Evolutionary conservation across 257 asterid genomes (phyloP).

Genomic region (Schizonepeta tenuifolia): DNA sequence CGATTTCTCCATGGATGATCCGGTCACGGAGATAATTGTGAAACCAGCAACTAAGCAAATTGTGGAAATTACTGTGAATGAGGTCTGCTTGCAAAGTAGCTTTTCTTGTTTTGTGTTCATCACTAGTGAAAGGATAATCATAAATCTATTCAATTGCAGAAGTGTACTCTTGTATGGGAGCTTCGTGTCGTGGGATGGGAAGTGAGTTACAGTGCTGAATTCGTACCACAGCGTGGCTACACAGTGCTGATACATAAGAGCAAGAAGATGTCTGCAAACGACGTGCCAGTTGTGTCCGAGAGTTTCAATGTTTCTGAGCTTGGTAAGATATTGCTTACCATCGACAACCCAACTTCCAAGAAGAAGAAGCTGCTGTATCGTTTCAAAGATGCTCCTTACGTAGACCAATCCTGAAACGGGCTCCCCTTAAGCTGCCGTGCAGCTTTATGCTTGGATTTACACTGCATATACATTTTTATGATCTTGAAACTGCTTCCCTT

Average conservation of each 20-base stretch:
- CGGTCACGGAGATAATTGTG: conserved; percentile 58
- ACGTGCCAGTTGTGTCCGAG: conserved; percentile 60
- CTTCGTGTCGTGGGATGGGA: conserved; percentile 87
- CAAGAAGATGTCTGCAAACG: conserved; percentile 59
- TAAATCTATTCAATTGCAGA: too few relatives aligned
- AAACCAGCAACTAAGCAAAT: conserved; percentile 77
- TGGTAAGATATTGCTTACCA: conserved; percentile 67
- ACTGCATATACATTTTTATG: neutral
- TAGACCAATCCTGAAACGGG: conserved; percentile 28
- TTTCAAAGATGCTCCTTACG: conserved; percentile 57
- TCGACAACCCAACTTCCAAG: conserved; percentile 71
- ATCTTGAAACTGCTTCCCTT: neutral
- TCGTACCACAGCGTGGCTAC: conserved; percentile 62
- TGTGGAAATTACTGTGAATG: conserved; percentile 68
- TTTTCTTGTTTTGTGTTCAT: neutral
- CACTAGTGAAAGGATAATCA: too few relatives aligned
- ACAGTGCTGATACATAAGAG: conserved; percentile 68
- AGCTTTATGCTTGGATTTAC: neutral
- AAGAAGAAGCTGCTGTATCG: conserved; percentile 74
- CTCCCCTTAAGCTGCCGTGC: neutral
- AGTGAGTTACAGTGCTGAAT: conserved; percentile 77
- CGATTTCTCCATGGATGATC: conserved; percentile 57
- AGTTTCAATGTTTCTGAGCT: conserved; percentile 57
- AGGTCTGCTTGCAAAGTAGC: conserved; percentile 43
- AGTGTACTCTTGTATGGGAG: conserved; percentile 74